A percentile compares a stretch with the other conserved stretches of the same genome.
Conservation (phyloP, 1,284 basidiomycete species). For the Apiotrichum laibachii region DNA sequence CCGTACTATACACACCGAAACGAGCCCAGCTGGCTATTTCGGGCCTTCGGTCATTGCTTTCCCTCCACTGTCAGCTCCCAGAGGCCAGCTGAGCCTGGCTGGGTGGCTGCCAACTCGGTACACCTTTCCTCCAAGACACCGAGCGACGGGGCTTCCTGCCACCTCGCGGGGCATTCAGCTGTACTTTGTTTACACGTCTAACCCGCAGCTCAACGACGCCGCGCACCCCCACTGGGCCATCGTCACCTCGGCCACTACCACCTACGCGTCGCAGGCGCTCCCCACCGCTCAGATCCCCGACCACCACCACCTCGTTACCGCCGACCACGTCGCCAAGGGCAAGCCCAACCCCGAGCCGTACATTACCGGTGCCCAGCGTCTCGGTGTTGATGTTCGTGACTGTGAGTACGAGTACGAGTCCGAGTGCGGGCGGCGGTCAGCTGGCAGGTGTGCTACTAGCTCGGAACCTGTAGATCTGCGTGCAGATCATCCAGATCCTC, state of each 20-base stretch:
- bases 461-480: neutral
- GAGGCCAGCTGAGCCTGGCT: too few species aligned
- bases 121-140: too few species aligned
- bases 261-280: slow-evolving; percentile 65
- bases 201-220: slow-evolving; percentile 61
- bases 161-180: too few species aligned
- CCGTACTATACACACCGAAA: too few species aligned
- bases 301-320: slow-evolving; percentile 64
- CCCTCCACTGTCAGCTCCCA: too few species aligned
- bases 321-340: slow-evolving; percentile 68
- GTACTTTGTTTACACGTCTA: neutral
- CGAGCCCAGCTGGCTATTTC: too few species aligned
- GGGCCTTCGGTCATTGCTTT: too few species aligned
- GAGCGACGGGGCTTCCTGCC: too few species aligned
- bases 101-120: too few species aligned
- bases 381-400: slow-evolving; percentile 38
- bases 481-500: too few species aligned
- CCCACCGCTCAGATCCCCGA: slow-evolving; percentile 59
- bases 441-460: neutral
- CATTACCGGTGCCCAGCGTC: slow-evolving; percentile 46
- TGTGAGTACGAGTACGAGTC: slow-evolving; percentile 26
- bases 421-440: neutral
- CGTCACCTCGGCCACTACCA: slow-evolving; percentile 74
- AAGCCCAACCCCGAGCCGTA: slow-evolving; percentile 83
- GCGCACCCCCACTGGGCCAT: slow-evolving; percentile 72